Evolutionary conservation across 176 grass and related monocot species (phyloP).

Genomic region (Calamus simplicifolius): DNA sequence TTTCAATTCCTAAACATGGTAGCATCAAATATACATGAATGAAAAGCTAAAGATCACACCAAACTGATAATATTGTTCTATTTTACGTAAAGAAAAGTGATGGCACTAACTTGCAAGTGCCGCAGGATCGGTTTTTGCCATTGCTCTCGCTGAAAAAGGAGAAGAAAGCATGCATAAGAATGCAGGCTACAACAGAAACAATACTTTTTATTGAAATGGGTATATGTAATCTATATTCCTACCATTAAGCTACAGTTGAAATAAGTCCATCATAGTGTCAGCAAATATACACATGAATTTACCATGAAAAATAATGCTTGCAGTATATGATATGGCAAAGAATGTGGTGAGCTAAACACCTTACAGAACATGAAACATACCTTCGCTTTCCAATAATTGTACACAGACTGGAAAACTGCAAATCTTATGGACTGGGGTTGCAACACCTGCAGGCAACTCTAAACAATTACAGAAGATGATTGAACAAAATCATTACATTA

Average conservation of each 20-base stretch:
- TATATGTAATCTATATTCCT: no score
- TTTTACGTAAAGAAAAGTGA: not conserved
- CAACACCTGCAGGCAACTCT: constrained; percentile 45
- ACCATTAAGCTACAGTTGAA: no score
- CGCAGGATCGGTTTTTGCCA: constrained; percentile 99
- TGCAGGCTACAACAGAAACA: no score
- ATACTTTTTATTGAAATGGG: no score
- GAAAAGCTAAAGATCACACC: no score
- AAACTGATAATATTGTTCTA: not conserved
- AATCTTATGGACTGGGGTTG: constrained; percentile 55
- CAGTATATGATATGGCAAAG: no score
- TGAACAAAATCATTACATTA: constrained; percentile 5
- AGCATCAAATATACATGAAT: no score
- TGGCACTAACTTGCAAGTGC: constrained; percentile 65
- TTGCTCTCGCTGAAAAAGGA: constrained; percentile 64
- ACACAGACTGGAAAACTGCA: constrained; percentile 72
- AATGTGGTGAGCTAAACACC: no score
- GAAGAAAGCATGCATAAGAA: constrained; percentile 16
- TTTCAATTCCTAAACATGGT: no score
- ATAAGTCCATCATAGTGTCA: no score
- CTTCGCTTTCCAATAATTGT: constrained; percentile 95
- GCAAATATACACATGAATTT: no score
- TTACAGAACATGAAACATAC: constrained; percentile 28
- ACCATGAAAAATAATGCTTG: no score
- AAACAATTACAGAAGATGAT: constrained; percentile 13